phyloP scores from a whole-genome alignment of 257 asterid genomes.

The Craterostigma plantagineum region DNA sequence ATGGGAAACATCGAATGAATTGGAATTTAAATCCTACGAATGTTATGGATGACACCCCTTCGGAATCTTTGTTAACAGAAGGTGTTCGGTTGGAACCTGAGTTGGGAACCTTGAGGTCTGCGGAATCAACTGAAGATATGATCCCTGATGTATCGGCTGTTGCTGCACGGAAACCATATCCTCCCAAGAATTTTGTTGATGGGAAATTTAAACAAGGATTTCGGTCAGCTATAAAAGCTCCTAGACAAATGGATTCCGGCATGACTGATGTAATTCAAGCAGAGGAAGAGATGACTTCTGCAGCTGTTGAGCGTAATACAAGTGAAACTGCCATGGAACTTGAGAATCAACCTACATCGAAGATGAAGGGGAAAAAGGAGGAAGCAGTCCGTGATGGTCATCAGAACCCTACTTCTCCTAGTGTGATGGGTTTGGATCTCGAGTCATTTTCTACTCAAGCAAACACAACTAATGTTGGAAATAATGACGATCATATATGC shows the following conservation, averaged over 20 bases:
- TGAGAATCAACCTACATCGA: slow-evolving; percentile 25
- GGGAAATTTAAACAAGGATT: slow-evolving; percentile 22
- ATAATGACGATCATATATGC: too few relatives aligned
- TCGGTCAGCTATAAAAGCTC: slow-evolving; percentile 13
- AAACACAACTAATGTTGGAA: slow-evolving; percentile 23
- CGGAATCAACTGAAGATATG: slow-evolving; percentile 22
- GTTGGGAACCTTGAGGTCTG: slow-evolving; percentile 28
- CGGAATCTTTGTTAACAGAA: slow-evolving; percentile 14
- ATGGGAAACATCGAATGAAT: slow-evolving; percentile 30
- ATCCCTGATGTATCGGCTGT: slow-evolving; percentile 14
- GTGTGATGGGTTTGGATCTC: slow-evolving; percentile 32
- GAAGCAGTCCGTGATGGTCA: slow-evolving; percentile 17
- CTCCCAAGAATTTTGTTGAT: slow-evolving; percentile 19
- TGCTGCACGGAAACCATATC: slow-evolving; percentile 19
- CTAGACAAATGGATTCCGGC: slow-evolving; percentile 18
- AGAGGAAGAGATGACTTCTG: slow-evolving; percentile 20
- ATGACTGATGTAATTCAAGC: slow-evolving; percentile 20
- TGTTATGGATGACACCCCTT: slow-evolving; percentile 15
- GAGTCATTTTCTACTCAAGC: slow-evolving; percentile 27
- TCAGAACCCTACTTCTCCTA: slow-evolving; percentile 15
- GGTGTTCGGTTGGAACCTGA: slow-evolving; percentile 24
- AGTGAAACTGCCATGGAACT: slow-evolving; percentile 12
- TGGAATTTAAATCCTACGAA: slow-evolving; percentile 22
- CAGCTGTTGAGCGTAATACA: slow-evolving; percentile 21
- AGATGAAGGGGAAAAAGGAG: slow-evolving; percentile 24